Conservation (phyloP, 306 rosid genomes). For the Fragaria ananassa region DNA sequence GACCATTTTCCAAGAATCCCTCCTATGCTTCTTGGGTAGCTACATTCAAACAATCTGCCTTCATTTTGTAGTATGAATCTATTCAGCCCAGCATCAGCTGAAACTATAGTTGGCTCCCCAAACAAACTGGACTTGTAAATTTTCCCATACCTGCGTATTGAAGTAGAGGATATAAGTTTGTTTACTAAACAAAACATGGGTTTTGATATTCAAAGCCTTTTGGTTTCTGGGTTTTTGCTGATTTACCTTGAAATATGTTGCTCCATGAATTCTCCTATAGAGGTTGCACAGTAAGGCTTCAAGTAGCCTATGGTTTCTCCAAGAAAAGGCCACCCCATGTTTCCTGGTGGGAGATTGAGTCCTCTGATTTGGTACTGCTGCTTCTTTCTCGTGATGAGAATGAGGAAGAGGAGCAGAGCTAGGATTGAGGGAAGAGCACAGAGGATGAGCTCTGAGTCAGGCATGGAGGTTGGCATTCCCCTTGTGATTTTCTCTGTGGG, state of each 20-base stretch:
- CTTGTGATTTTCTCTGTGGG: not conserved
- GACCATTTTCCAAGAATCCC: constrained; percentile 99
- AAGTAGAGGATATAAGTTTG: not conserved
- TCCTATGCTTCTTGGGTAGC: constrained; percentile 93
- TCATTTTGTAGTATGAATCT: constrained; percentile 87
- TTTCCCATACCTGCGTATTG: constrained; percentile 65
- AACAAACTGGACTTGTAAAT: constrained; percentile 83
- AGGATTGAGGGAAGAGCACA: constrained; percentile 58
- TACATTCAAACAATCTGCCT: constrained; percentile 87
- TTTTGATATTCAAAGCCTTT: not conserved
- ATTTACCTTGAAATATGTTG: constrained; percentile 72
- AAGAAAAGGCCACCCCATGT: constrained; percentile 91
- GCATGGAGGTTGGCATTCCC: constrained; percentile 48
- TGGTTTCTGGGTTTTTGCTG: not conserved
- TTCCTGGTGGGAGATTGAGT: constrained; percentile 83
- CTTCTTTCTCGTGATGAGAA: constrained; percentile 55
- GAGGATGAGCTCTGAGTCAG: constrained; percentile 47
- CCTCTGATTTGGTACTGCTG: constrained; percentile 17
- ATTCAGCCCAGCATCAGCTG: constrained; percentile 90
- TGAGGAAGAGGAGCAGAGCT: constrained; percentile 48
- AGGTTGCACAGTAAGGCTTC: constrained; percentile 76
- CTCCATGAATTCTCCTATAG: constrained; percentile 79
- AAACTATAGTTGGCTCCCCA: constrained; percentile 85
- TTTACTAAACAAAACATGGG: constrained; percentile 1
- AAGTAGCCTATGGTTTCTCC: constrained; percentile 81